phyloP scores from a whole-genome alignment of 2,329 filamentous ascomycete genomes.

The Aureobasidium sp. region DNA sequence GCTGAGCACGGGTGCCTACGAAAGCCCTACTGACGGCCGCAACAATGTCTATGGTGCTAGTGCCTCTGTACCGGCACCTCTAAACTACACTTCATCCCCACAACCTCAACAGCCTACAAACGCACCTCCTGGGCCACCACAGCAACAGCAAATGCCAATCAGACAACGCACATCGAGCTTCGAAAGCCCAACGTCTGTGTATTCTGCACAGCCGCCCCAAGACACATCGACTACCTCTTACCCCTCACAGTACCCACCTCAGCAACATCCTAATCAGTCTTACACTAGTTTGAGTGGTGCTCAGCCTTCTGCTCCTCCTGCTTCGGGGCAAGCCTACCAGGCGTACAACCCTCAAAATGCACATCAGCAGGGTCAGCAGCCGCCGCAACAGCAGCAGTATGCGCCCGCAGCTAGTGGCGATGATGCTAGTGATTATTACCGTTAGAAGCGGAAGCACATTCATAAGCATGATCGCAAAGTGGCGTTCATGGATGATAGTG shows the following conservation, averaged over 20 bases:
- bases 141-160: slow-evolving; percentile 12
- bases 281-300: neutral
- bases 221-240: slow-evolving; percentile 2
- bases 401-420: slow-evolving; percentile 19
- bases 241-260: slow-evolving; percentile 4
- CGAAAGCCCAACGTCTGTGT: slow-evolving; percentile 22
- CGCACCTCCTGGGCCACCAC: slow-evolving; percentile 12
- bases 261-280: slow-evolving; percentile 11
- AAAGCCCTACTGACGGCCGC: slow-evolving; percentile 38
- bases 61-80: slow-evolving; percentile 6
- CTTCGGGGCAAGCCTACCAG: slow-evolving; percentile 16
- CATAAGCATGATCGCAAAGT: neutral
- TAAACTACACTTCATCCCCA: neutral
- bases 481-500: neutral
- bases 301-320: slow-evolving; percentile 13
- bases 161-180: slow-evolving; percentile 22
- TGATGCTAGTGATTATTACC: slow-evolving; percentile 28
- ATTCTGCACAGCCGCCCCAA: slow-evolving; percentile 19
- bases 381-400: slow-evolving; percentile 14
- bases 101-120: slow-evolving; percentile 8
- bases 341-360: slow-evolving; percentile 14
- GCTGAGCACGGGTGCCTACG: slow-evolving; percentile 37
- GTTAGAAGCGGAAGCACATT: slow-evolving; percentile 10
- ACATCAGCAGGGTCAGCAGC: slow-evolving; percentile 13
- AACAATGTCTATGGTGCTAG: slow-evolving; percentile 23